Percentiles rank a stretch among this genome's conserved stretches.
Evolutionary conservation across 2,329 filamentous ascomycete genomes (phyloP).

Genomic region (Fusarium succisae): DNA sequence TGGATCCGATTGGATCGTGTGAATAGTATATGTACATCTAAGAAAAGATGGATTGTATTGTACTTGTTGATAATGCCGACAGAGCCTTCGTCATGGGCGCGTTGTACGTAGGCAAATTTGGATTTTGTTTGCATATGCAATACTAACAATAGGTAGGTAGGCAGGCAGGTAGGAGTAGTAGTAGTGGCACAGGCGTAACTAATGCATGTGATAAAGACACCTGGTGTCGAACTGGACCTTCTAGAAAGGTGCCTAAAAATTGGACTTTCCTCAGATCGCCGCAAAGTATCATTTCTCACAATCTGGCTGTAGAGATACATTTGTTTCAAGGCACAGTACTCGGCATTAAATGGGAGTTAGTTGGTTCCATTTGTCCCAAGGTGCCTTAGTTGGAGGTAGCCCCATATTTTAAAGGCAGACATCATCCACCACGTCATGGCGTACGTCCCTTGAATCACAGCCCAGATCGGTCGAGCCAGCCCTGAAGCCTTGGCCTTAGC

Average conservation of each 20-base stretch:
- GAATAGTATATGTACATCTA: neutral
- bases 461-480: conserved; percentile 23
- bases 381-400: neutral
- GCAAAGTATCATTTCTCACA: neutral
- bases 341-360: neutral
- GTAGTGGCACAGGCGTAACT: no score
- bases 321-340: neutral
- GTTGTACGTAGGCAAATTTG: neutral
- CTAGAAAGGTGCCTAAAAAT: conserved; percentile 1
- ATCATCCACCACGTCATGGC: conserved; percentile 31
- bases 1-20: neutral
- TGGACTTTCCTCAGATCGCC: neutral
- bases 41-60: neutral
- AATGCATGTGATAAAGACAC: conserved; percentile 24
- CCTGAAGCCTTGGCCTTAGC: conserved; percentile 12
- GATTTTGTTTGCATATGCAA: neutral
- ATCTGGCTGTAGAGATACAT: neutral
- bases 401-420: conserved; percentile 33
- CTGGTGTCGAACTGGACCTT: neutral
- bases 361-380: no score
- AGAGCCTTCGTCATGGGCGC: neutral
- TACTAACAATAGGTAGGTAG: neutral
- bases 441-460: conserved; percentile 14
- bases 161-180: neutral
- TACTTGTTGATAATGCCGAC: neutral